Percentiles rank a stretch among this genome's conserved stretches.
Evolutionary conservation across 2,329 filamentous ascomycete species (phyloP).

Genomic region (Camillea tinctor): DNA sequence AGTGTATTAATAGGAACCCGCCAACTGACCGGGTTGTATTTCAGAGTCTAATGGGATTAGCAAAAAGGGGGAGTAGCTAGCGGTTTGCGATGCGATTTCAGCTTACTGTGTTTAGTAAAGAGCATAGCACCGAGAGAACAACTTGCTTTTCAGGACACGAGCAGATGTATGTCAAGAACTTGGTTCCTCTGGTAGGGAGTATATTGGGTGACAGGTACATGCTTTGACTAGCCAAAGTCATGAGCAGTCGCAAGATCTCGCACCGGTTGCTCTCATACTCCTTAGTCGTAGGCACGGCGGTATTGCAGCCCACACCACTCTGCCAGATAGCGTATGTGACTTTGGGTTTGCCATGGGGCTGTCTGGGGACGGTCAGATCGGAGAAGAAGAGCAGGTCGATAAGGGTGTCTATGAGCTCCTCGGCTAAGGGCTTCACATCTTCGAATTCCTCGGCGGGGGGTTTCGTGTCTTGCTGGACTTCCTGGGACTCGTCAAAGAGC

Average conservation of each 20-base stretch:
- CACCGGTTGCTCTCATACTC: constrained; percentile 91
- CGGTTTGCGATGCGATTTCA: background rate
- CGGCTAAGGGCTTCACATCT: constrained; percentile 81
- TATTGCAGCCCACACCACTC: constrained; percentile 94
- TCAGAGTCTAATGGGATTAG: constrained; percentile 65
- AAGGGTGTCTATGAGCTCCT: constrained; percentile 88
- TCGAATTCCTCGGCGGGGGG: constrained; percentile 65
- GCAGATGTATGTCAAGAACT: constrained; percentile 83
- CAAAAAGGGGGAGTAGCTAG: background rate
- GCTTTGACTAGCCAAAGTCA: constrained; percentile 84
- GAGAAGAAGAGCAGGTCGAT: constrained; percentile 89
- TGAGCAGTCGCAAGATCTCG: constrained; percentile 81
- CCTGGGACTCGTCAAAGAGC: constrained; percentile 75
- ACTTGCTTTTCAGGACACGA: constrained; percentile 88
- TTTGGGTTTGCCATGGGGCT: constrained; percentile 70
- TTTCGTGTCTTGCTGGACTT: constrained; percentile 47
- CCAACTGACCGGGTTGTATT: constrained; percentile 95
- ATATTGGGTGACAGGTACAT: constrained; percentile 85
- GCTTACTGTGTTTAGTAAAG: constrained; percentile 85
- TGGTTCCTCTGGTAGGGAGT: constrained; percentile 79
- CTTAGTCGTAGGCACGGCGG: constrained; percentile 80
- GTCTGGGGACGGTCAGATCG: constrained; percentile 78
- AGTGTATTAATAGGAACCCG: constrained; percentile 90
- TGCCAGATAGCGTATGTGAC: constrained; percentile 97
- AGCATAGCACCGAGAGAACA: constrained; percentile 87